Evolutionary conservation across 768 basidiomycete species (phyloP), one percentile per base, ranked within the genome.

Genomic region (Nevesoporus exiguus): DNA sequence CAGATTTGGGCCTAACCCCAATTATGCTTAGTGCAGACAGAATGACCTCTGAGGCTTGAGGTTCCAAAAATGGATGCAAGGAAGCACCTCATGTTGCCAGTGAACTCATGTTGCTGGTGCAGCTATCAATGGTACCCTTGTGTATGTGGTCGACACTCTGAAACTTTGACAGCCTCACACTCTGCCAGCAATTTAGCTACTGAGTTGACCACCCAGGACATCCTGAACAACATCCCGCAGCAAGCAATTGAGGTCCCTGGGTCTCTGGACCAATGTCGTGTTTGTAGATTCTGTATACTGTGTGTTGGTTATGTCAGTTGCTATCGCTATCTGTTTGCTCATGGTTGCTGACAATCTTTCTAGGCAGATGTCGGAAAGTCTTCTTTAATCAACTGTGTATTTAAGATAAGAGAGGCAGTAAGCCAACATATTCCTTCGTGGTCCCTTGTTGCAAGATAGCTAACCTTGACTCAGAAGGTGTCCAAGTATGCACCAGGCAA

Each of bases 401-500:
- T 39, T 8, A 19, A 19, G 10, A 39, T 39, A 39, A 39, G 19
- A 21, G 39, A 39, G 39, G 39, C 39, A 19, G 39, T 39, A 21
- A 21, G 39, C 19, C 37, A 1, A n/a, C 9, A 10, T 39, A 10
- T 9, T 1, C n/a, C 15, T 36, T 36, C 34, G 15, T 36, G 3
- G 19, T 9, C 39, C 39, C 5, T 39, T 39, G 7, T 9, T 39
- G n/a, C 7, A 19, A 21, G 19, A 1, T 9, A 39, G 39, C 7
- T 43, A 14, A 14, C 41, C 7, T 8, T 56, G 33, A 13, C 21
- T 21, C 21, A 47, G 50, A 56, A 34, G 31, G 34, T 52, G 19
- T 47, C 55, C 15, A 7, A 42, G 3, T 52, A 48, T 39, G 22
- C 27, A 30, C 51, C 49, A 2, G 55, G 55, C 19, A 46, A 53